Base-by-base conservation (phyloP, 208 protist genomes). In the Eutreptiella sp. region DNA sequence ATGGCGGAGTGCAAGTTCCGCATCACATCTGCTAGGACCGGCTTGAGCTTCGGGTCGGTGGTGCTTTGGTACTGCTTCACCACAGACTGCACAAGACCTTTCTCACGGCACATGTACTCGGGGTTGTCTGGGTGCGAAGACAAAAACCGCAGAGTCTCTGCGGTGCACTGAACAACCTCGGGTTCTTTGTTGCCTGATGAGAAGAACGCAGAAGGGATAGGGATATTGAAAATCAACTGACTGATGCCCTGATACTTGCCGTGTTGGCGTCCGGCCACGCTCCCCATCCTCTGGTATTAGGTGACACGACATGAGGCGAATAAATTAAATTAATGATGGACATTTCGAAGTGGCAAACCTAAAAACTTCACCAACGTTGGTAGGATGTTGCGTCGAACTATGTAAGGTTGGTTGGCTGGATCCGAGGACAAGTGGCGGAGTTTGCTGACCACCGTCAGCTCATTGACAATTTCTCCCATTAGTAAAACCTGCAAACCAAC, bases 41-140 rank as follows among this genome's bases (percentile, higher is more conserved):
- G 11, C 39, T 57, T 57, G 14, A 57, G 29, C 16, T 42, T 33
- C 7, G 11, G n/a, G 28, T 36, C 29, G 9, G 14, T 9, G 11
- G 50, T 32, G 50, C 11, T 21, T 14, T 84, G 72, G 68, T 88
- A 86, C 11, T 86, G 73, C n/a, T 58, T 48, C 36, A 76, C 67
- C 3, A 92, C 70, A 36, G 68, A 63, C n/a, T 70, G 35, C 0
- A 86, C 68, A 7, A 92, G 55, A 1, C 53, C 58, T 4, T 48
- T 26, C 36, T 89, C 64, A 32, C 67, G 61, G 27, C 57, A 65
- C 3, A 92, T 68, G 7, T 85, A 68, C 28, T 85, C 80, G 2
- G 86, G 52, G 63, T 90, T 92, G 21, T 89, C 81, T 0, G 81
- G 84, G 63, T 92, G 87, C 68, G 86, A 64, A 1, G 80, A 76